Conservation (phyloP, 495 filamentous ascomycete genomes). For the Hyaloscypha bicolor region DNA sequence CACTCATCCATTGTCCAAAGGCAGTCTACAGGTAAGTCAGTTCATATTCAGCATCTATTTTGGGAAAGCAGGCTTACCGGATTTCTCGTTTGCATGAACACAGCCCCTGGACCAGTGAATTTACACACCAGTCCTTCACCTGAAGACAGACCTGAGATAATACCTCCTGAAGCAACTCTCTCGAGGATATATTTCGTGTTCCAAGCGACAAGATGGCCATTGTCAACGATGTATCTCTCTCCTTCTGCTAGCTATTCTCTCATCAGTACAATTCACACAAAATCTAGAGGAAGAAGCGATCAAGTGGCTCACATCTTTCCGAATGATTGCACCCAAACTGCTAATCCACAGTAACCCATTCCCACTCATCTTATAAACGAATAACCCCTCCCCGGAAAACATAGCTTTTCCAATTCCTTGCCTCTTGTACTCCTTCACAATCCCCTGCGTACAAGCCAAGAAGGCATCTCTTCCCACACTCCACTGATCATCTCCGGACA, state of each 20-base stretch:
- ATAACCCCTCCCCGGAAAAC: conserved; percentile 91
- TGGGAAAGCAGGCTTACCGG: conserved; percentile 49
- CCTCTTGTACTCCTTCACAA: conserved; percentile 80
- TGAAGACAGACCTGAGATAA: conserved; percentile 76
- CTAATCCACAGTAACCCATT: conserved; percentile 83
- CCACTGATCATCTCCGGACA: conserved; percentile 73
- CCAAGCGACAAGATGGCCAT: conserved; percentile 96
- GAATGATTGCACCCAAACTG: conserved; percentile 92
- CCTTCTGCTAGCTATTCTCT: conserved; percentile 63
- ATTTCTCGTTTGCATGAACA: conserved; percentile 94
- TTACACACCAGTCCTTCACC: conserved; percentile 92
- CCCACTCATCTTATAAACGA: conserved; percentile 85
- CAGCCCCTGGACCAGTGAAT: conserved; percentile 88
- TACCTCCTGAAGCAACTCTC: conserved; percentile 84
- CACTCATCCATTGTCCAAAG: conserved; percentile 31
- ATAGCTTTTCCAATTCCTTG: conserved; percentile 90
- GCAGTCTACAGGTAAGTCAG: conserved; percentile 17
- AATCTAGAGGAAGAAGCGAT: neutral
- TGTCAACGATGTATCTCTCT: conserved; percentile 91
- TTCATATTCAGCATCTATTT: neutral
- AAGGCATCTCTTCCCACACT: conserved; percentile 81
- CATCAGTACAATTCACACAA: conserved; percentile 12
- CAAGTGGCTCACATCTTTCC: conserved; percentile 77
- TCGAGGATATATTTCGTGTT: conserved; percentile 92
- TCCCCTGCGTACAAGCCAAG: conserved; percentile 73